Base-by-base conservation (phyloP, 352 stramenopile species). In the Pythium phragmiticola region DNA sequence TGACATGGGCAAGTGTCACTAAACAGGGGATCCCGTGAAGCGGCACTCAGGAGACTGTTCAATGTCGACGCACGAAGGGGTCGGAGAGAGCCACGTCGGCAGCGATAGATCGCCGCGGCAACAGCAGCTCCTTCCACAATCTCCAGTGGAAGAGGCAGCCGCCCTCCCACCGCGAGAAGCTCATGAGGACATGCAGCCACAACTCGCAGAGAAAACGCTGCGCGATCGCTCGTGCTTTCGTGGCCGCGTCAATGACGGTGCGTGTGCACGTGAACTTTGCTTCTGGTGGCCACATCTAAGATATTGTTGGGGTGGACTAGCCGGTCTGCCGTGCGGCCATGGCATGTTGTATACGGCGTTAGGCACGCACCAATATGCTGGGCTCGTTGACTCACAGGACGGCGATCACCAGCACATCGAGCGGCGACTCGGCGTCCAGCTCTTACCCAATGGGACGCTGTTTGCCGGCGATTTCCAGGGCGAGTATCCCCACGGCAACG, bases 391-490 rank as follows among this genome's bases (percentile, higher is more conserved):
- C 28, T 16, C 23, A 5, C 3, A 21, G 8, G 34, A 21, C 52
- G 21, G 21, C 21, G 11, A 37, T 12, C 47, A 55, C 11, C 26
- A 65, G 3, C 70, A 75, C 39, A 73, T 68, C 49, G 80, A 76
- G 49, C 51, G 75, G 30, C 77, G 76, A 16, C 57, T 69, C 9
- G 80, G 80, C n/a, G 75, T 87, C 11, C 68, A 78, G 37, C 46
- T 77, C 33, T 49, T 73, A 36, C 55, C 62, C 7, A 87, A 82
- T 33, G 78, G 78, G 11, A 59, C 73, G 3, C 52, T 56, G 16
- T 89, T 77, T 47, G 74, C 69, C 0, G 80, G 78, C 1, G 69
- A 77, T 19, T 84, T 84, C 48, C 26, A 23, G 0, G 28, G 68
- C 14, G 72, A 66, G 0, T 51, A 71, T 19, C 28, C 64, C 5